phyloP scores from a whole-genome alignment of 148 eudicot genomes.

The Talinum fruticosum region DNA sequence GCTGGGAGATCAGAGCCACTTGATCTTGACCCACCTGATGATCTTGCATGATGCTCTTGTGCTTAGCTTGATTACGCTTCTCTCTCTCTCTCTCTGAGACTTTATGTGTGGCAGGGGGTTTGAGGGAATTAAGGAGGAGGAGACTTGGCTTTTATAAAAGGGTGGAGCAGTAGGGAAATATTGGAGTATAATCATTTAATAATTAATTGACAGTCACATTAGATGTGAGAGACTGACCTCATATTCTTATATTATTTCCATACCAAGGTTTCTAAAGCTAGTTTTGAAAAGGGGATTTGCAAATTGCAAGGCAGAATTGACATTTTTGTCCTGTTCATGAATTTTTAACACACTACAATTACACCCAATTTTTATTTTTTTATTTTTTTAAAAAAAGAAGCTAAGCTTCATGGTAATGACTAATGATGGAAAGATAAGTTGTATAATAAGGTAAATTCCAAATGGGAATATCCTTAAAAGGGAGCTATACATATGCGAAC shows the following conservation, averaged over 20 bases:
- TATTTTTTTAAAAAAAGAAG: no score
- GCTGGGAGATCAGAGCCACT: slow-evolving; percentile 40
- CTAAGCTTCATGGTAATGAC: not conserved
- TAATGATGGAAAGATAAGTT: not conserved
- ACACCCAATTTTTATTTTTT: not conserved
- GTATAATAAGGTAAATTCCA: not conserved
- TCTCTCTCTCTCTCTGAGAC: not conserved
- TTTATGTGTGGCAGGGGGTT: not conserved
- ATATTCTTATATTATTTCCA: not conserved
- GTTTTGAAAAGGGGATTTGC: not conserved
- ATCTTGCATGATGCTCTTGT: slow-evolving; percentile 31
- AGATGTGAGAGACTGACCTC: not conserved
- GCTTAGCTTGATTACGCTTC: slow-evolving; percentile 1
- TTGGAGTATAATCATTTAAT: not conserved
- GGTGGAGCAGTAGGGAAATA: slow-evolving; percentile 8
- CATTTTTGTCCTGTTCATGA: not conserved
- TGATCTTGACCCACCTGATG: slow-evolving; percentile 35
- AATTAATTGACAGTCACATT: not conserved
- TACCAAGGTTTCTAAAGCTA: not conserved
- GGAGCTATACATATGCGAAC: no score
- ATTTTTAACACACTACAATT: not conserved
- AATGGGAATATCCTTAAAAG: not conserved
- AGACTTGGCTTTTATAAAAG: slow-evolving; percentile 28
- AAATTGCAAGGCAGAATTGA: not conserved
- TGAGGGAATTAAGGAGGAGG: not conserved